Evolutionary conservation across 306 rosid species (phyloP).

Genomic region (Vigna mungo): DNA sequence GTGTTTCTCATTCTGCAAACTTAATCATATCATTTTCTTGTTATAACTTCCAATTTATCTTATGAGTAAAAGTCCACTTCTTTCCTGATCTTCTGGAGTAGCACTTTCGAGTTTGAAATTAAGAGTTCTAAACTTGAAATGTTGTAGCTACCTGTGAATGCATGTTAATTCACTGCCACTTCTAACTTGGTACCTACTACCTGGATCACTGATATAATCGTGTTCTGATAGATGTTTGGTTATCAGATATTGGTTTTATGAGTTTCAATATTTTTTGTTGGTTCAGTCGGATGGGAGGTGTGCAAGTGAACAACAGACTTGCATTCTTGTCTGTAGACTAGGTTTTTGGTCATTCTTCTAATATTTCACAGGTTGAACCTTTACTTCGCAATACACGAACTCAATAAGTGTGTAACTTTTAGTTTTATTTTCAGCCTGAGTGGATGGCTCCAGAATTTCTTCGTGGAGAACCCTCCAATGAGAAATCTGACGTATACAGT

Average conservation of each 20-base stretch:
- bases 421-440: constrained; percentile 86
- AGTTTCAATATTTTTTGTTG: constrained; percentile 4
- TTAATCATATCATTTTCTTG: constrained; percentile 9
- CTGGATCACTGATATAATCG: constrained; percentile 11
- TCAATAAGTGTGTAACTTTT: constrained; percentile 56
- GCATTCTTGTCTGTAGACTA: neutral
- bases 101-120: constrained; percentile 34
- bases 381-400: constrained; percentile 50
- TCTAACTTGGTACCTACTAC: constrained; percentile 15
- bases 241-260: neutral
- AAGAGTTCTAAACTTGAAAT: constrained; percentile 1
- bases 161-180: constrained; percentile 5
- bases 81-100: neutral
- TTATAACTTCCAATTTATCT: constrained; percentile 24
- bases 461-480: constrained; percentile 95
- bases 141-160: constrained; percentile 13
- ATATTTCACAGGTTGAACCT: constrained; percentile 54
- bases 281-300: constrained; percentile 12
- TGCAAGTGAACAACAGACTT: constrained; percentile 1
- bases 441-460: constrained; percentile 99
- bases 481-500: constrained; percentile 96
- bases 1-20: neutral
- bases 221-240: constrained; percentile 1
- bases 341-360: constrained; percentile 48
- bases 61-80: neutral